phyloP scores from a whole-genome alignment of 2,329 filamentous ascomycete genomes.

The Fusarium lyarnte region DNA sequence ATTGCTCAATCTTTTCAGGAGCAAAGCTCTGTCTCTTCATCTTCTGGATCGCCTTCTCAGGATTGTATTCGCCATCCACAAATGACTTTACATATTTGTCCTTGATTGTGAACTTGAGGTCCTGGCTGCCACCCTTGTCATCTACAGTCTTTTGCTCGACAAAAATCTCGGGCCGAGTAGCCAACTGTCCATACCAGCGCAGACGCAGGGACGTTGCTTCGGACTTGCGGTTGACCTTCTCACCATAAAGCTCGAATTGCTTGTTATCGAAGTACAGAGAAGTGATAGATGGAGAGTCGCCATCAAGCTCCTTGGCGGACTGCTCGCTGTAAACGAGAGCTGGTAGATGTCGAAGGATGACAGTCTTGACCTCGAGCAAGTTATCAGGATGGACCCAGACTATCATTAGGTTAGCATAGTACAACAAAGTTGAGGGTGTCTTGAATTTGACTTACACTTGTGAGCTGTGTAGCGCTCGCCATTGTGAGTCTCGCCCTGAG shows the following conservation, averaged over 20 bases:
- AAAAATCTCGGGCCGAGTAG: conserved; percentile 79
- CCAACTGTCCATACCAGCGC: conserved; percentile 90
- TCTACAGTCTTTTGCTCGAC: conserved; percentile 90
- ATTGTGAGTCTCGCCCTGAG: conserved; percentile 66
- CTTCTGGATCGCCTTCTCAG: conserved; percentile 91
- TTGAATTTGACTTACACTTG: conserved; percentile 71
- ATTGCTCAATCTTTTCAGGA: conserved; percentile 71
- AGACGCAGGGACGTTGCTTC: conserved; percentile 86
- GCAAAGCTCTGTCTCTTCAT: conserved; percentile 81
- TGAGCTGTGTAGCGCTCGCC: conserved; percentile 83
- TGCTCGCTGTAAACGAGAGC: conserved; percentile 93
- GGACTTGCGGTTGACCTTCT: conserved; percentile 80
- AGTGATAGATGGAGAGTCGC: conserved; percentile 89
- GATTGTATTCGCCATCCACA: conserved; percentile 85
- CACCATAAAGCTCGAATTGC: conserved; percentile 84
- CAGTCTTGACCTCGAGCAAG: conserved; percentile 94
- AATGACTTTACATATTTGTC: conserved; percentile 93
- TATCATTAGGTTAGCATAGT: conserved; percentile 44
- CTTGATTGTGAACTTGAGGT: conserved; percentile 86
- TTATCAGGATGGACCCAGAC: conserved; percentile 98
- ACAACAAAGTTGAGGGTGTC: background rate
- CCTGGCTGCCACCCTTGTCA: conserved; percentile 79
- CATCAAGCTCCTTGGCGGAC: conserved; percentile 82
- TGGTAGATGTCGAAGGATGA: conserved; percentile 89
- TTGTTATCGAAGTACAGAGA: conserved; percentile 95